Base-by-base conservation (phyloP, 805 yeast species). In the Monosporozyma yasuniensis region DNA sequence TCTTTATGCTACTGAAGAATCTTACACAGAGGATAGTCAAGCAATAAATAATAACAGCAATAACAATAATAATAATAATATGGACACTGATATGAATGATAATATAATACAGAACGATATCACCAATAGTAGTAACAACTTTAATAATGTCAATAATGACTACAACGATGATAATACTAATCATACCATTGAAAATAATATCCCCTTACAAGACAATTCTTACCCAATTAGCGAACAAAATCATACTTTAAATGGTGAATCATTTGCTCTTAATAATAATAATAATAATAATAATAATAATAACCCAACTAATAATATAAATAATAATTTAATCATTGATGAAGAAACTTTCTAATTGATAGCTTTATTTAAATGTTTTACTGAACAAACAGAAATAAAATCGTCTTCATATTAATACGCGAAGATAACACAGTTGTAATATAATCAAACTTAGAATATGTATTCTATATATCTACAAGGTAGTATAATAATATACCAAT, bases 1-100 rank as follows among this genome's bases (percentile, higher is more conserved):
- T 11, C 68, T 90, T 54, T 90, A 87, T 58, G 77, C 84, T 6
- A 84, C 95, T 0, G 88, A 86, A 49, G 95, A 86, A 54, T 95
- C 96, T 0, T 88, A 88, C 61, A 84, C 81, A 58, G 74, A 83
- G n/a, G 70, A 67, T 32, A 72, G 66, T 21, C 65, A 55, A 2
- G 71, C 63, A 2, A 22, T 12, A 59, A 49, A 16, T 27, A 34
- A 37, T 10, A 35, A 35, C 27, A 25, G 22, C 6, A 16, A 34
- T 21, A 34, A n/a, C 23, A 32, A 16, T n/a, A 30, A 19, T 18
- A n/a, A 30, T 22, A 42, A 34, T 30, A 14, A 41, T 30, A 42
- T 23, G 12, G n/a, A 32, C 59, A 48, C 27, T n/a, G 32, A 5
- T 32, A 14, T 19, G 5, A 34, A 32, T 23, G 27, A 44, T 14